Base-by-base conservation (phyloP, 768 basidiomycete genomes). In the Sporobolomyces roseus region DNA sequence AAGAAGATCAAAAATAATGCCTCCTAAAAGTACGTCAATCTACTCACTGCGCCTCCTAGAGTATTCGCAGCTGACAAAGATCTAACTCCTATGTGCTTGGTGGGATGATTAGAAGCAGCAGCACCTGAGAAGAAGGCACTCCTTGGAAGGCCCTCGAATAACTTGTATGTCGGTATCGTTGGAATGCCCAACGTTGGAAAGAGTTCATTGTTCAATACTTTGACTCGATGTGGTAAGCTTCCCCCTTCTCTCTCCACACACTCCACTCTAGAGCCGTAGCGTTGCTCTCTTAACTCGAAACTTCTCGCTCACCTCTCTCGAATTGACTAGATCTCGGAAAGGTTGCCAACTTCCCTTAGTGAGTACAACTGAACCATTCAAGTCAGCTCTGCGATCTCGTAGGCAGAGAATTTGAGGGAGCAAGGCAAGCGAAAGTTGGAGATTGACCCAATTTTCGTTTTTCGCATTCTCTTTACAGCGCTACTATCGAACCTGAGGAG, bases 171-270 rank as follows among this genome's bases (percentile, higher is more conserved):
- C 77, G 96, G 96, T 35, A 64, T 45, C 33, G 51, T 46, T 59
- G 92, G 90, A 90, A 78, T 80, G 96, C 46, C 94, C 61, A 97
- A 99, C 79, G 94, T 98, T 74, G 96, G 96, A 71, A 98, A 99
- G 80, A 93, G 91, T 0, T 96, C 93, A n/a, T 94, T 98, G 81
- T 99, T 99, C 86, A 99, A 99, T 79, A 88, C 84, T 45, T 85
- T 98, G 60, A 93, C 94, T 36, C 85, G 93, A 75, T 91, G 91
- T 70, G 90, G 91, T 90, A 36, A 48, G 84, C 21, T 46, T 13
- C 45, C 6, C 10, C 6, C 45, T 46, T 21, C 45, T 9, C 38
- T 41, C 17, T 41, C 17, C 10, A 17, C 38, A 17, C 38, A 9
- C 38, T 41, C 38, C 10, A 41, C 38, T 41, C 38, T 9, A 41